Conservation (phyloP, 345 rosid species). For the Aethionema arabicum region DNA sequence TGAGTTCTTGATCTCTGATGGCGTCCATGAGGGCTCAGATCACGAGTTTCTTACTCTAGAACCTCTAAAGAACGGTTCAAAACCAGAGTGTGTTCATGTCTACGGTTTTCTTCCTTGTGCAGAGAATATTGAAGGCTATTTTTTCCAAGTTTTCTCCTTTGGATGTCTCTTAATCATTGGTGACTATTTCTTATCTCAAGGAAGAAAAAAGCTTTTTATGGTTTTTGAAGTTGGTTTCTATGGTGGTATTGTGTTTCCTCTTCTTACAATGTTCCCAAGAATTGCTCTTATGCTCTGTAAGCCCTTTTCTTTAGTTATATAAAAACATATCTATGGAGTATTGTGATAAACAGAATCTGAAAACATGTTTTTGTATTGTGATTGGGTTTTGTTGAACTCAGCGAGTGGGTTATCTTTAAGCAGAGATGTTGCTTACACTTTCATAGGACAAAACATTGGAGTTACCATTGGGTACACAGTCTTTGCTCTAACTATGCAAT, state of each 20-base stretch:
- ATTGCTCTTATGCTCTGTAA: not conserved
- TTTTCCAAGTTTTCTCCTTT: not conserved
- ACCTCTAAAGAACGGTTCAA: too few species aligned
- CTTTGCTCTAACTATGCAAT: not conserved
- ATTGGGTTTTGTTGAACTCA: not conserved
- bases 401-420: not conserved
- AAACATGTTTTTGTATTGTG: not conserved
- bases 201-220: not conserved
- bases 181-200: slow-evolving; percentile 1
- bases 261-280: not conserved
- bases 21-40: too few species aligned
- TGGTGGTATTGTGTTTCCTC: not conserved
- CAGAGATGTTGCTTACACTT: not conserved
- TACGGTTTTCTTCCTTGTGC: not conserved
- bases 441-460: not conserved
- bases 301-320: not conserved
- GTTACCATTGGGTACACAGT: not conserved
- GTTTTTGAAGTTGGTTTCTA: not conserved
- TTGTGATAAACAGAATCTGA: not conserved
- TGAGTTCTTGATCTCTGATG: too few species aligned
- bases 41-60: too few species aligned
- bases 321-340: too few species aligned
- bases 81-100: not conserved
- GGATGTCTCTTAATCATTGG: not conserved
- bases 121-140: not conserved